Conservation (phyloP, 2,329 filamentous ascomycete genomes). For the Sporothrix protearum region DNA sequence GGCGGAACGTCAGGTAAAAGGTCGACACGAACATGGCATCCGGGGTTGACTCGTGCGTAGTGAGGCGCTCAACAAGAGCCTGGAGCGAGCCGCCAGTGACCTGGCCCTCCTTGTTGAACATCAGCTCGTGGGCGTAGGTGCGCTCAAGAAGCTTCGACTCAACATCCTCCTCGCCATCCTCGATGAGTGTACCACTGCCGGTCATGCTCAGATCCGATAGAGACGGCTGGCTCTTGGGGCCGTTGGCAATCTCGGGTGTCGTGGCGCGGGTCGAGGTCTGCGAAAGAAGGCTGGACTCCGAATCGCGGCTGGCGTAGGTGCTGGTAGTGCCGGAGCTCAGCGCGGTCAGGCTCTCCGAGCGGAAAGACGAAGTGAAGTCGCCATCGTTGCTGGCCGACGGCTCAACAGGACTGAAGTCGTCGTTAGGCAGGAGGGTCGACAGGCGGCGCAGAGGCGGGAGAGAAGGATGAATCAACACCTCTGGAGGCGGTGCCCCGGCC, state of each 20-base stretch:
- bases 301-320: slow-evolving; percentile 76
- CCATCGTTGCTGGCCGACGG: slow-evolving; percentile 44
- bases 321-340: slow-evolving; percentile 75
- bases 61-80: slow-evolving; percentile 90
- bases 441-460: slow-evolving; percentile 58
- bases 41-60: slow-evolving; percentile 86
- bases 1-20: slow-evolving; percentile 92
- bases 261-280: slow-evolving; percentile 83
- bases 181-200: slow-evolving; percentile 62
- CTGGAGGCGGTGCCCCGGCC: slow-evolving; percentile 39
- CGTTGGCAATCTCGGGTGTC: slow-evolving; percentile 66
- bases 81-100: slow-evolving; percentile 89
- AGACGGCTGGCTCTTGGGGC: slow-evolving; percentile 57
- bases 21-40: slow-evolving; percentile 89
- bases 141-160: slow-evolving; percentile 85
- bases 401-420: slow-evolving; percentile 50
- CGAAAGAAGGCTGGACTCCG: slow-evolving; percentile 74
- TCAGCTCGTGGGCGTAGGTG: slow-evolving; percentile 85
- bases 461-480: slow-evolving; percentile 47
- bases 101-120: slow-evolving; percentile 91
- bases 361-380: slow-evolving; percentile 52
- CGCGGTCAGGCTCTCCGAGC: slow-evolving; percentile 67
- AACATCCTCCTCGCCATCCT: slow-evolving; percentile 67
- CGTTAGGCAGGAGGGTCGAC: slow-evolving; percentile 48
- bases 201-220: slow-evolving; percentile 65